Evolutionary conservation across 1,284 basidiomycete species (phyloP), one percentile per base, ranked within the genome.

Genomic region (Boletus holoroseus): DNA sequence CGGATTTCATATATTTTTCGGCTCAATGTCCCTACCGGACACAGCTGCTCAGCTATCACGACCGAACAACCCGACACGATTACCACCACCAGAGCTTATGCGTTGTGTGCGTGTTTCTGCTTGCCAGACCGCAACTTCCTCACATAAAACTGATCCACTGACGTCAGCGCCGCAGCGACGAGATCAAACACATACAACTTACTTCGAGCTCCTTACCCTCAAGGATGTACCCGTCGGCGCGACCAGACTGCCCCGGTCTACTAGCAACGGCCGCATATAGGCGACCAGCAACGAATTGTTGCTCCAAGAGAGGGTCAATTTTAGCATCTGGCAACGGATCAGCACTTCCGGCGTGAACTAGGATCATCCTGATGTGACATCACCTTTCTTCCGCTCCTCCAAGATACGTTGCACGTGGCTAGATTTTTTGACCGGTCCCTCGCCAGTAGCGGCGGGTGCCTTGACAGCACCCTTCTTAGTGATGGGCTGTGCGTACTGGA

Each of bases 181-280:
- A 32, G 49, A 50, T 42, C 22, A 38, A 45, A 54, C 40, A 47
- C 46, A 31, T 28, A 45, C 48, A 16, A 51, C 77, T 47, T 64
- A 93, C 91, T 79, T 96, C 93, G 54, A 96, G 84, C 73, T 97
- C 94, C 76, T 92, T 92, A 68, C 94, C 94, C 79, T 97, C 94
- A 50, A 97, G 83, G 59, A 97, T 79, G 76, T 96, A 95, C 50
- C 94, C 94, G 71, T 97, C 94, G 55, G 88, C 85, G 59, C 94
- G 91, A 42, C 94, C 94, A 50, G 85, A 90, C 73, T 97, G 94
- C 41, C 94, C 94, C 54, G 94, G 94, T 71, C 94, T 85, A 71
- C 90, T 94, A 56, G 91, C 83, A 72, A 97, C 88, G 63, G 77
- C 64, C 61, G 94, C 94, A 69, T 93, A 94, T 57, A 94, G 78